Conservation (phyloP, 2,329 filamentous ascomycete genomes). For the Claviceps monticola region DNA sequence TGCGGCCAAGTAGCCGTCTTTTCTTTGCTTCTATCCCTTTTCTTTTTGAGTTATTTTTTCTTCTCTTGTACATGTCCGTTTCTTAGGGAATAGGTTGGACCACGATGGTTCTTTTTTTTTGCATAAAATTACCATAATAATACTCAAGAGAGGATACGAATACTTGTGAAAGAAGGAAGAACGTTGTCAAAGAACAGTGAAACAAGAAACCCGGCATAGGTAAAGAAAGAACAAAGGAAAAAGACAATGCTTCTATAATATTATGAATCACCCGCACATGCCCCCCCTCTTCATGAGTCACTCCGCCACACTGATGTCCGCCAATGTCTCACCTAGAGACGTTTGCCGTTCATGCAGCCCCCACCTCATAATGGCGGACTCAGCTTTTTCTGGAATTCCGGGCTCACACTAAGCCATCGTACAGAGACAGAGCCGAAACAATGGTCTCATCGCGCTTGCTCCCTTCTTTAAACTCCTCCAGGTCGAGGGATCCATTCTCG, state of each 20-base stretch:
- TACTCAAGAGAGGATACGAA: too few relatives aligned
- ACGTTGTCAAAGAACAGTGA: too few relatives aligned
- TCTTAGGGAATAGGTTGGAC: too few relatives aligned
- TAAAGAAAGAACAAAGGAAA: background rate
- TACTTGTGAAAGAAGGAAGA: too few relatives aligned
- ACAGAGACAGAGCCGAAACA: slow-evolving; percentile 88
- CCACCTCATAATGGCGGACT: background rate
- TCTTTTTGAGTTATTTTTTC: background rate
- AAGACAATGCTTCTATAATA: background rate
- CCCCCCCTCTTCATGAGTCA: background rate
- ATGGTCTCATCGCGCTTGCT: slow-evolving; percentile 98
- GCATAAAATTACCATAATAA: too few relatives aligned
- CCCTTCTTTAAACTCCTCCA: slow-evolving; percentile 98
- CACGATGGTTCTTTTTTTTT: too few relatives aligned
- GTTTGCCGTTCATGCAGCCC: too few relatives aligned
- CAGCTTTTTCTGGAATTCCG: background rate
- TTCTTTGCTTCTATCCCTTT: background rate
- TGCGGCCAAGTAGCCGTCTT: background rate
- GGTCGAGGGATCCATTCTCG: slow-evolving; percentile 91
- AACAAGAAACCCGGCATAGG: background rate
- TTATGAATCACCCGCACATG: background rate
- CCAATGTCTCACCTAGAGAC: background rate
- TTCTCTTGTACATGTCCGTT: background rate
- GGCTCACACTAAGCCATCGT: slow-evolving; percentile 75
- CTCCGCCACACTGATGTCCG: background rate